Evolutionary conservation across 345 rosid species (phyloP), one percentile per base, ranked within the genome.

Genomic region (Eutrema heterophyllum): DNA sequence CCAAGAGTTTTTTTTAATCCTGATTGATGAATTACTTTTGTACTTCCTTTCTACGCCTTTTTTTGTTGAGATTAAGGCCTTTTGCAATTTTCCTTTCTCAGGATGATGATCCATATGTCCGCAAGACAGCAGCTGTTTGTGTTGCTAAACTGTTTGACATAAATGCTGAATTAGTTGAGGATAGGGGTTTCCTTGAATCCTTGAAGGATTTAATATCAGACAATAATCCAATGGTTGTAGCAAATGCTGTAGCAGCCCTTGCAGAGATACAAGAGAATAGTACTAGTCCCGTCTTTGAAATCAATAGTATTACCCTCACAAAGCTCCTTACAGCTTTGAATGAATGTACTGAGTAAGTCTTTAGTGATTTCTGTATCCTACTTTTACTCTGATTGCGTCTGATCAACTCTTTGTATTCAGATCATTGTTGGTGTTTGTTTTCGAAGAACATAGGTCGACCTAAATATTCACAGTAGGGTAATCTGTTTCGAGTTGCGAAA

Each of bases 81-180:
- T 30, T 71, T 41, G 29, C 45, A 41, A 43, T 73, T 14, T 56
- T 30, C 13, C 55, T 35, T 66, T 69, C 38, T 70, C 88, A 95
- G 99, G 97, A 94, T 80, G 98, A 94, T 74, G 97, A 94, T 81
- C 96, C 97, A 50, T 94, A 91, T 84, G 98, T 91, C 73, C 95
- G 96, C 70, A 94, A 94, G 84, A 91, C 98, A 57, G 97, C 98
- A 61, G 98, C 97, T 60, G 84, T 94, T 76, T 94, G 97, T 78
- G 98, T 94, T 78, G 97, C 98, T 69, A 94, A 94, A 74, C 93
- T 91, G 54, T 89, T 78, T 85, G 98, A 91, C 83, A 94, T 94
- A 79, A 91, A 94, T 85, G 92, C 95, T 62, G 97, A 94, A 77
- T 77, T 91, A 71, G 98, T 91, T 72, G 98, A 94, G 84, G 98